phyloP scores from a whole-genome alignment of 1,284 basidiomycete genomes.

The Trichosporon sp. region DNA sequence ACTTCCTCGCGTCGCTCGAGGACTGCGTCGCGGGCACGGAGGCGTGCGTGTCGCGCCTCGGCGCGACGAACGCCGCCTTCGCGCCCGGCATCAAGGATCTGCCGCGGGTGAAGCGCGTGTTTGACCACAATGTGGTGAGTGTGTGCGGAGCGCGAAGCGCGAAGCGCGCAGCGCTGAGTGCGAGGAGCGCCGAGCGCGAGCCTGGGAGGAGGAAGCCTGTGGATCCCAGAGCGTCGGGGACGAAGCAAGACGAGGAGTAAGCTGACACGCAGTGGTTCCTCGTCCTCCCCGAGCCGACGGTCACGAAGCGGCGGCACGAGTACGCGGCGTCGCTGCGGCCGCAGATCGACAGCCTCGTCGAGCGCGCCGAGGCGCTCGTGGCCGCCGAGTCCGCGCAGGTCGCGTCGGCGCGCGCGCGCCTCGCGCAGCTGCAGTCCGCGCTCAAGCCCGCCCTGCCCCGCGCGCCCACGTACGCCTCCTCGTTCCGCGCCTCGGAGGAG shows the following conservation, averaged over 20 bases:
- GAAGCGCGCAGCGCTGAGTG: no score
- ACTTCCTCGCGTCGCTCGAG: constrained; percentile 24
- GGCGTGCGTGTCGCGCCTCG: constrained; percentile 21
- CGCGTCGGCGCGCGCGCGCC: not conserved
- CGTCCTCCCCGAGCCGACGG: constrained; percentile 40
- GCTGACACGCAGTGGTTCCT: constrained; percentile 39
- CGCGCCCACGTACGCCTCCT: not conserved
- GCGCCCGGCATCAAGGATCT: constrained; percentile 41
- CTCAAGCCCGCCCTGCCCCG: not conserved
- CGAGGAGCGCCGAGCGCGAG: no score
- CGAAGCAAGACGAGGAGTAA: not conserved
- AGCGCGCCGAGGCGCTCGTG: constrained; percentile 32
- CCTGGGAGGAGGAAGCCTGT: no score
- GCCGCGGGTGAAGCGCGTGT: constrained; percentile 38
- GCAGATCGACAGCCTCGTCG: constrained; percentile 44
- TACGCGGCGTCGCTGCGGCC: constrained; percentile 41
- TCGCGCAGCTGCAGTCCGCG: not conserved
- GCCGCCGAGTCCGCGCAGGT: constrained; percentile 26
- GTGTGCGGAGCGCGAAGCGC: no score
- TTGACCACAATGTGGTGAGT: constrained; percentile 44
- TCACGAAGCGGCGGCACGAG: constrained; percentile 36
- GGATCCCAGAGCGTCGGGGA: no score
- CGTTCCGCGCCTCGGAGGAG: not conserved
- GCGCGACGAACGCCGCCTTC: not conserved
- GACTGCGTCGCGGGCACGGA: constrained; percentile 46